A percentile compares a stretch with the other conserved stretches of the same genome.
Conservation (phyloP, 2,329 filamentous ascomycete species). For the Microdochium trichocladiopsis region DNA sequence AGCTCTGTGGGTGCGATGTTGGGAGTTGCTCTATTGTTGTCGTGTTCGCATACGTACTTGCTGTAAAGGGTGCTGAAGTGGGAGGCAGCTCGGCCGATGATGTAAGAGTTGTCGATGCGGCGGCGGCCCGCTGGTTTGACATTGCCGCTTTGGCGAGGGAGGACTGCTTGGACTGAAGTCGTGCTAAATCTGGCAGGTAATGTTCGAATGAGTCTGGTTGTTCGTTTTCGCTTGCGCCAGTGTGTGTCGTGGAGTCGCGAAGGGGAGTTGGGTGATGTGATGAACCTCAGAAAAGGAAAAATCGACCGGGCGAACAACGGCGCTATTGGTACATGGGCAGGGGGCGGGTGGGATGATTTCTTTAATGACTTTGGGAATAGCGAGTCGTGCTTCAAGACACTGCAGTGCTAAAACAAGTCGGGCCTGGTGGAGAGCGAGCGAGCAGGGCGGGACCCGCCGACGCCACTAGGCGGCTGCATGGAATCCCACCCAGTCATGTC, state of each 20-base stretch:
- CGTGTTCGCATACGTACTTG: not conserved
- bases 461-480: not conserved
- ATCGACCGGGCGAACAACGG: not conserved
- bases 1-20: not conserved
- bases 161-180: conserved; percentile 29
- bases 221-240: not conserved
- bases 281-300: not conserved
- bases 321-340: not conserved
- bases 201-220: not conserved
- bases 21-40: not conserved
- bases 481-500: not conserved
- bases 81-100: not conserved
- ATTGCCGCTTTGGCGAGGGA: conserved; percentile 37
- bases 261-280: not conserved
- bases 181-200: not conserved
- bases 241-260: not conserved
- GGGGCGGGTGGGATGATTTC: not conserved
- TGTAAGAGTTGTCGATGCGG: not conserved
- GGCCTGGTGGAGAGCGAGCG: not conserved
- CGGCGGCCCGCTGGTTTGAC: conserved; percentile 18
- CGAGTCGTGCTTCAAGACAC: not conserved
- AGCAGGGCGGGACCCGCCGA: not conserved
- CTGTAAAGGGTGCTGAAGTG: not conserved
- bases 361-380: not conserved
- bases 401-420: not conserved